Percentiles rank a stretch among this genome's conserved stretches.
phyloP scores from a whole-genome alignment of 2,329 filamentous ascomycete genomes.

The Coleophoma crateriformis region DNA sequence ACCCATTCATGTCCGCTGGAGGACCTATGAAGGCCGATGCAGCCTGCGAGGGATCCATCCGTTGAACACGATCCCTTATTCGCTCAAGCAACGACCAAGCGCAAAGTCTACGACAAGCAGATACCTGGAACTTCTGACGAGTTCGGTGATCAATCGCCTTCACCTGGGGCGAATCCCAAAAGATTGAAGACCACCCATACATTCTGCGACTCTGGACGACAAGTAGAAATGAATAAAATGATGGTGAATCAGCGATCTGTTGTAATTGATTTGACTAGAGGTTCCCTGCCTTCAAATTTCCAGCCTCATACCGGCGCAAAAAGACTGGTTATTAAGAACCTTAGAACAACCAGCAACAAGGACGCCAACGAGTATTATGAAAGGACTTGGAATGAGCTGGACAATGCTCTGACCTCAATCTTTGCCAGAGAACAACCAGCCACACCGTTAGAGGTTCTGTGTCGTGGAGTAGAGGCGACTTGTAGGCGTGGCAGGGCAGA shows the following conservation, averaged over 20 bases:
- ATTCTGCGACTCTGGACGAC: constrained; percentile 7
- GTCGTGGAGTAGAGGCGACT: constrained; percentile 85
- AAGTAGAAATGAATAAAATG: constrained; percentile 18
- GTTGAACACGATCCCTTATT: constrained; percentile 11
- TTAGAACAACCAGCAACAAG: constrained; percentile 54
- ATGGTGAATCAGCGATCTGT: constrained; percentile 9
- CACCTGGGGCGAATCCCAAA: constrained; percentile 43
- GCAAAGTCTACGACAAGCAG: constrained; percentile 17
- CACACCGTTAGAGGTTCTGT: constrained; percentile 83
- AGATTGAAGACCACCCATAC: constrained; percentile 71
- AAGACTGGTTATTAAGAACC: constrained; percentile 91
- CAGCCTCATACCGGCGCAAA: constrained; percentile 73
- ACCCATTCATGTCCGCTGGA: constrained; percentile 17
- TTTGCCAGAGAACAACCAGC: constrained; percentile 59
- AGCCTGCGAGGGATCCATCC: constrained; percentile 18
- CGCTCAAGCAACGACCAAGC: constrained; percentile 12
- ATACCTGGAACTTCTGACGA: background rate
- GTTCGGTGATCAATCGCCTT: background rate
- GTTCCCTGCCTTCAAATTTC: constrained; percentile 35
- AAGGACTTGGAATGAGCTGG: constrained; percentile 68
- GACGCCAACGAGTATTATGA: constrained; percentile 75
- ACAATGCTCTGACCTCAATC: constrained; percentile 66
- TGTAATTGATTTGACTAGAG: constrained; percentile 18
- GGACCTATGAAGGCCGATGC: constrained; percentile 23
- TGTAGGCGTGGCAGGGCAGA: constrained; percentile 73